Evolutionary conservation across 169 alveolate species (phyloP), one percentile per base, ranked within the genome.

Genomic region (Toxoplasma gondii): DNA sequence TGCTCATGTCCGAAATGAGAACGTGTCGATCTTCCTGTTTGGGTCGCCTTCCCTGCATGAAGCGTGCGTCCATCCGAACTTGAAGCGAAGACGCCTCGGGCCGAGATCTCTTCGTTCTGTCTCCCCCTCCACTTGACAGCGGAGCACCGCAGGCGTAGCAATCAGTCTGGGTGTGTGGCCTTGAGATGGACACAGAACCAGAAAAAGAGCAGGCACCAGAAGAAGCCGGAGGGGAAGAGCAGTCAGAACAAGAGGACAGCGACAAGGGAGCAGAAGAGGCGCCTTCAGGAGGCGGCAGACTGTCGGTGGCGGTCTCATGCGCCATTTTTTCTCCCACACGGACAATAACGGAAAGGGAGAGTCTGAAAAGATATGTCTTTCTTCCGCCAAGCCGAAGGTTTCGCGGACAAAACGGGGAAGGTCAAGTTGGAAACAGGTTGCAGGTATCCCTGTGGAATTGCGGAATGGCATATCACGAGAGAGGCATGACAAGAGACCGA

Each of bases 11-110:
- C 10, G n/a, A 22, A 19, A 92, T 24, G 34, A 92, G 49, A n/a
- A 92, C 92, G 64, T 92, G 95, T 22, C 95, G 34, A 49, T 92
- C 95, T 38, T 92, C 95, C 88, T 92, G 95, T n/a, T 44, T 39
- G 64, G 88, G 88, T 39, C 95, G 95, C 87, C 95, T 44, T 31
- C 95, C 95, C 78, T 92, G 95, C 95, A 92, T 92, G 78, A 67
- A 82, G 36, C 92, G 84, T 7, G 69, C 94, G 0, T 38, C 88
- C 78, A 54, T 84, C 2, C 88, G 88, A 86, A 58, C 67, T 34
- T 1, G 67, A 80, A 64, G 83, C 45, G 84, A 36, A 17, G 39
- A 7, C 84, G 84, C 44, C 45, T 36, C 74, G 74, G n/a, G n/a
- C 7, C 74, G 74, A 16, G 31, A 31, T 7, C 74, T 16, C 74